A percentile compares a stretch with the other conserved stretches of the same genome.
phyloP scores from a whole-genome alignment of 2,329 filamentous ascomycete species.

The Cercospora nicotianae region DNA sequence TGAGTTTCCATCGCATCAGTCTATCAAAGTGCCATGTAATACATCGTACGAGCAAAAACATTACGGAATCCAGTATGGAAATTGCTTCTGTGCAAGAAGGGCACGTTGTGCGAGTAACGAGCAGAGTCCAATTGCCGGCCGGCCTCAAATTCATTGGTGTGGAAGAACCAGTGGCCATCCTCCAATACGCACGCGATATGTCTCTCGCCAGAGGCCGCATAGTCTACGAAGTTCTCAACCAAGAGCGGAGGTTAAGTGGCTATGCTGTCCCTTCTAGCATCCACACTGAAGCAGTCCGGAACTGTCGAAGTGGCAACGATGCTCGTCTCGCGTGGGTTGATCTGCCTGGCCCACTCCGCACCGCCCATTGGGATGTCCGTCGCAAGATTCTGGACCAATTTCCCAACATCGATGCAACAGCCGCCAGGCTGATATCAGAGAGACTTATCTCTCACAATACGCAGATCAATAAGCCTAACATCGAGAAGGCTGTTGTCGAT shows the following conservation, averaged over 20 bases:
- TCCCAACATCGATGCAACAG: conserved; percentile 12
- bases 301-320: neutral
- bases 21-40: neutral
- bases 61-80: neutral
- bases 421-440: conserved; percentile 18
- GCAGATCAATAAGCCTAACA: neutral
- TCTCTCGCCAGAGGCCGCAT: conserved; percentile 20
- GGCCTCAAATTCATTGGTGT: conserved; percentile 8
- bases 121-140: neutral
- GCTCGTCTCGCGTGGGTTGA: conserved; percentile 3
- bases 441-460: conserved; percentile 2
- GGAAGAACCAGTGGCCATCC: conserved; percentile 2
- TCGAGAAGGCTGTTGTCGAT: conserved; percentile 20
- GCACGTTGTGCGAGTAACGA: conserved; percentile 12
- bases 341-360: conserved; percentile 3
- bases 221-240: conserved; percentile 19
- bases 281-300: conserved; percentile 8
- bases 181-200: conserved; percentile 22
- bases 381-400: conserved; percentile 19
- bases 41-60: neutral
- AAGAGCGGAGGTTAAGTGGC: conserved; percentile 5
- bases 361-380: neutral
- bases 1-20: neutral
- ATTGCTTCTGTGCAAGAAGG: neutral
- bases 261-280: conserved; percentile 18